Conservation (phyloP, 371 early-diverging fungal genomes). For the Syncephalastrum monosporum region DNA sequence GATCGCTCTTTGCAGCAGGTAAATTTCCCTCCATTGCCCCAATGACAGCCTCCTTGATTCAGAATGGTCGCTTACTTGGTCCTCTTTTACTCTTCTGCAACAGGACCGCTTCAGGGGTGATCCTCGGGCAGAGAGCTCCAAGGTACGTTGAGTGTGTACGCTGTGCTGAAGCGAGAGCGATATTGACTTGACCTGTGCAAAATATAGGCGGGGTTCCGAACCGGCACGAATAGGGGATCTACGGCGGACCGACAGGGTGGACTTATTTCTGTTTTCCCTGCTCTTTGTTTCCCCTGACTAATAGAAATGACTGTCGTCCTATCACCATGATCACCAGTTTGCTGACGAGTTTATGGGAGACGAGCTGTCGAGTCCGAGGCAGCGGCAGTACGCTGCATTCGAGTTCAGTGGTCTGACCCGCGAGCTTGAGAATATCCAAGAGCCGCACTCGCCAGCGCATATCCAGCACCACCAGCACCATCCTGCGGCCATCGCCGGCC, state of each 20-base stretch:
- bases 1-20: slow-evolving; percentile 83
- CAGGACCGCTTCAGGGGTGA: slow-evolving; percentile 66
- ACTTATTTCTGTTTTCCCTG: background rate
- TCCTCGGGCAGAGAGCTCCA: slow-evolving; percentile 56
- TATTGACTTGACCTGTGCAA: background rate
- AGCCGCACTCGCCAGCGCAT: slow-evolving; percentile 9
- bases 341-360: slow-evolving; percentile 47
- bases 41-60: slow-evolving; percentile 4
- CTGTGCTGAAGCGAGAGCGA: no score
- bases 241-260: slow-evolving; percentile 19
- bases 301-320: no score
- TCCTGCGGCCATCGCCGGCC: background rate
- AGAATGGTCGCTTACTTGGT: slow-evolving; percentile 3
- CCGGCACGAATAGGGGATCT: slow-evolving; percentile 14
- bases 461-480: slow-evolving; percentile 10
- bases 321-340: slow-evolving; percentile 13
- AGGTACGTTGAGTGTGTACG: slow-evolving; percentile 23
- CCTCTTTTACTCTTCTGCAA: background rate
- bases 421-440: slow-evolving; percentile 56
- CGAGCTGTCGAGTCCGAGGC: slow-evolving; percentile 27
- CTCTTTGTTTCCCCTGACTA: background rate
- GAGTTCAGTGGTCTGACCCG: slow-evolving; percentile 55
- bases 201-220: slow-evolving; percentile 32
- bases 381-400: slow-evolving; percentile 40
- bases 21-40: slow-evolving; percentile 16